Evolutionary conservation across 257 asterid genomes (phyloP).

Genomic region (Cordia subcordata): DNA sequence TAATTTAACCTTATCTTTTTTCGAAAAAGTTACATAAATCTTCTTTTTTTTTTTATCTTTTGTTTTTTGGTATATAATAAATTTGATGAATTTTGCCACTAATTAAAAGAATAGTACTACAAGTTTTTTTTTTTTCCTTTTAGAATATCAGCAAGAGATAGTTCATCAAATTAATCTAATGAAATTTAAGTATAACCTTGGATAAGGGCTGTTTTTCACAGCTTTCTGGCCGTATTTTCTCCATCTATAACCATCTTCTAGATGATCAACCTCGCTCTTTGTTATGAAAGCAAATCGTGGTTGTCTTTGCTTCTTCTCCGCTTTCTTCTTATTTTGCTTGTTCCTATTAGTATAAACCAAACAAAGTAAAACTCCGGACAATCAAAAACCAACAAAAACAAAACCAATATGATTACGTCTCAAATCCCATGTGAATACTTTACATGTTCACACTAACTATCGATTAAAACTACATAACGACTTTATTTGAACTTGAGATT

Average conservation of each 20-base stretch:
- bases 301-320: slow-evolving; percentile 57
- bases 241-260: slow-evolving; percentile 90
- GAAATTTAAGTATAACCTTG: slow-evolving; percentile 32
- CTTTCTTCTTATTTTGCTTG: slow-evolving; percentile 61
- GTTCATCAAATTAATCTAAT: no score
- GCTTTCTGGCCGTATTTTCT: slow-evolving; percentile 89
- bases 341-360: slow-evolving; percentile 19
- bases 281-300: slow-evolving; percentile 83
- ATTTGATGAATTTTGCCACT: no score
- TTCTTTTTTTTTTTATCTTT: no score
- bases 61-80: not conserved
- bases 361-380: not conserved
- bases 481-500: no score
- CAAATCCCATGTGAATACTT: not conserved
- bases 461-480: no score
- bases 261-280: slow-evolving; percentile 80
- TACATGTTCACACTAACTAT: no score
- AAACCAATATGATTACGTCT: not conserved
- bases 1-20: no score
- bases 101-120: not conserved
- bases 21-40: no score
- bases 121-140: not conserved
- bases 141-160: no score
- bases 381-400: not conserved
- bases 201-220: slow-evolving; percentile 80